Conservation (phyloP, 345 rosid species). For the Noccaea bulbosa region DNA sequence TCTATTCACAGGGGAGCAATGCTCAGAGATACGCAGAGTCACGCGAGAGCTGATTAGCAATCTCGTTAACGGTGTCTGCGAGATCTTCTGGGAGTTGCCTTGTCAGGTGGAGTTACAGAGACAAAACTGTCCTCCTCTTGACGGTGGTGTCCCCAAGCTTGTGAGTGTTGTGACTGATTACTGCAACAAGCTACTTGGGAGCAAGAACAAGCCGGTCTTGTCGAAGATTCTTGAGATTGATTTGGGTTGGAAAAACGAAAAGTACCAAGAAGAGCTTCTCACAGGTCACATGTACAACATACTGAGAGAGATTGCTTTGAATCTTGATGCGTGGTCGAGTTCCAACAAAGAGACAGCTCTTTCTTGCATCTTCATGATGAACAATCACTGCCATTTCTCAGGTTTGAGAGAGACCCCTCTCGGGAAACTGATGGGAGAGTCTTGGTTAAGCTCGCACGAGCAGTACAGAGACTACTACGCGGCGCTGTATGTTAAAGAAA, state of each 20-base stretch:
- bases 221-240: constrained; percentile 59
- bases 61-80: constrained; percentile 61
- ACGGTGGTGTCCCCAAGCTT: constrained; percentile 64
- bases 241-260: constrained; percentile 68
- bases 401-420: constrained; percentile 59
- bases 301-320: constrained; percentile 63
- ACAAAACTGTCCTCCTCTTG: constrained; percentile 54
- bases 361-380: constrained; percentile 87
- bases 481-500: constrained; percentile 61
- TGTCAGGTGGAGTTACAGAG: constrained; percentile 70
- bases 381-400: constrained; percentile 71
- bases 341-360: constrained; percentile 47
- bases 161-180: constrained; percentile 69
- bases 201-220: constrained; percentile 56
- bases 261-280: constrained; percentile 54
- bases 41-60: constrained; percentile 65
- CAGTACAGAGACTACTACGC: constrained; percentile 71
- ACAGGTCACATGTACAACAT: constrained; percentile 54
- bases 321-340: constrained; percentile 78
- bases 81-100: constrained; percentile 77
- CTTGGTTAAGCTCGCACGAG: constrained; percentile 72
- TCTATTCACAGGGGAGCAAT: constrained; percentile 61
- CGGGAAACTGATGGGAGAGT: constrained; percentile 80
- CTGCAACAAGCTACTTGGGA: constrained; percentile 64
- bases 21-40: constrained; percentile 54